Conservation (phyloP, 352 stramenopile species). For the Globisporangium carolinianum region DNA sequence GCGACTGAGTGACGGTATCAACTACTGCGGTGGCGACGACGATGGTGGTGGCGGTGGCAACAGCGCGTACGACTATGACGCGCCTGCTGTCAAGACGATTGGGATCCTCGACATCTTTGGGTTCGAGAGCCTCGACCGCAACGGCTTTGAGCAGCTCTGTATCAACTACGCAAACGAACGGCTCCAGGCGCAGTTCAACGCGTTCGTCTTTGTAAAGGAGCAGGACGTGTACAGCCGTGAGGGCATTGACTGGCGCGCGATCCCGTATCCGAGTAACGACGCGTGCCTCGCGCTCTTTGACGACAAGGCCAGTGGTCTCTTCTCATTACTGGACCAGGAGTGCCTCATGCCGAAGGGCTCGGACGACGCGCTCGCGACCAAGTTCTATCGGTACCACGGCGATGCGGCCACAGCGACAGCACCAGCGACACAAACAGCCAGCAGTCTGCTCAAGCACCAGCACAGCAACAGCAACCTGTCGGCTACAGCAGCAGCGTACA, state of each 20-base stretch:
- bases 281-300: slow-evolving; percentile 80
- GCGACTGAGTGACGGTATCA: slow-evolving; percentile 76
- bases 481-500: slow-evolving; percentile 24
- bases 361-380: slow-evolving; percentile 70
- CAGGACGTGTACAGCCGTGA: slow-evolving; percentile 79
- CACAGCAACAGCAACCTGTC: slow-evolving; percentile 14
- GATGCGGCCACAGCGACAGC: slow-evolving; percentile 8
- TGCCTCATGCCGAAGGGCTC: slow-evolving; percentile 81
- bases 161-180: slow-evolving; percentile 82
- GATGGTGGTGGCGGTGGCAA: slow-evolving; percentile 12
- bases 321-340: slow-evolving; percentile 79
- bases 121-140: slow-evolving; percentile 78
- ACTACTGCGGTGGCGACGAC: slow-evolving; percentile 40
- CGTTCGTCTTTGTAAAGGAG: slow-evolving; percentile 85
- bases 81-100: slow-evolving; percentile 48
- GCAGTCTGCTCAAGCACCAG: slow-evolving; percentile 21
- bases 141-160: slow-evolving; percentile 79
- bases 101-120: slow-evolving; percentile 88
- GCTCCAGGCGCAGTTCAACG: slow-evolving; percentile 84
- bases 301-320: slow-evolving; percentile 71
- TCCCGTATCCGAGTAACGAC: slow-evolving; percentile 74
- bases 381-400: slow-evolving; percentile 77
- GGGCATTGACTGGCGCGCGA: slow-evolving; percentile 81
- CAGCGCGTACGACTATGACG: slow-evolving; percentile 21
- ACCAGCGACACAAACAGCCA: slow-evolving; percentile 4